Conservation (phyloP, 441 rosid species). For the Sinapis alba region DNA sequence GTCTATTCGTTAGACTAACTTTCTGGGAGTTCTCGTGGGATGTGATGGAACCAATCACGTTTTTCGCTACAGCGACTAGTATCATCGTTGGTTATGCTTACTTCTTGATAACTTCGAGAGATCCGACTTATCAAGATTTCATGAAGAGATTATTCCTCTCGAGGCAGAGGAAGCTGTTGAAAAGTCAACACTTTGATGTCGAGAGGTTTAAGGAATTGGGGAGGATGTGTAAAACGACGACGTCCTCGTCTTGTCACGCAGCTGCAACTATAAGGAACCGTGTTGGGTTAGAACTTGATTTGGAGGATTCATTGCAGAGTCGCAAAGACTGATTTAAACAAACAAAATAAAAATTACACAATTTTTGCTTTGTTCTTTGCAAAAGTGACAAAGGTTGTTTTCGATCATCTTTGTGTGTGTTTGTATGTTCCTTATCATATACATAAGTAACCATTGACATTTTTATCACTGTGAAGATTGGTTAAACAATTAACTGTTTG, state of each 20-base stretch:
- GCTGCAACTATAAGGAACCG: constrained; percentile 60
- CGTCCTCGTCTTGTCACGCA: constrained; percentile 49
- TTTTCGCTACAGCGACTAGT: constrained; percentile 62
- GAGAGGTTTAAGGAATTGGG: constrained; percentile 72
- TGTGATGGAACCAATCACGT: background rate
- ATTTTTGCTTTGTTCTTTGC: too few species aligned
- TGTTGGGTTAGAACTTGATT: constrained; percentile 65
- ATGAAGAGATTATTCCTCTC: constrained; percentile 85
- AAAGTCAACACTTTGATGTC: constrained; percentile 57
- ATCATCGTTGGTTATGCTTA: constrained; percentile 84
- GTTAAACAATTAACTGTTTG: too few species aligned
- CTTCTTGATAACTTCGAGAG: constrained; percentile 48
- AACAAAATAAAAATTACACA: background rate
- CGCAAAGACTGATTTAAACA: constrained; percentile 53
- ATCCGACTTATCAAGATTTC: constrained; percentile 70
- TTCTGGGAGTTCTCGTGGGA: constrained; percentile 66
- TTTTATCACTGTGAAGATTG: background rate
- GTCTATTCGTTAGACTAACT: constrained; percentile 74
- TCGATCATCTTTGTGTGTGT: too few species aligned
- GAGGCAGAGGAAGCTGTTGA: constrained; percentile 78
- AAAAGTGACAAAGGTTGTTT: too few species aligned
- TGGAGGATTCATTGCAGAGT: constrained; percentile 68
- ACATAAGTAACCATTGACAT: constrained; percentile 11
- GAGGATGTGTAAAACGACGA: constrained; percentile 47
- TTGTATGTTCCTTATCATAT: background rate